Evolutionary conservation across 129 eudicot genomes (phyloP).

Genomic region (Centella asiatica): DNA sequence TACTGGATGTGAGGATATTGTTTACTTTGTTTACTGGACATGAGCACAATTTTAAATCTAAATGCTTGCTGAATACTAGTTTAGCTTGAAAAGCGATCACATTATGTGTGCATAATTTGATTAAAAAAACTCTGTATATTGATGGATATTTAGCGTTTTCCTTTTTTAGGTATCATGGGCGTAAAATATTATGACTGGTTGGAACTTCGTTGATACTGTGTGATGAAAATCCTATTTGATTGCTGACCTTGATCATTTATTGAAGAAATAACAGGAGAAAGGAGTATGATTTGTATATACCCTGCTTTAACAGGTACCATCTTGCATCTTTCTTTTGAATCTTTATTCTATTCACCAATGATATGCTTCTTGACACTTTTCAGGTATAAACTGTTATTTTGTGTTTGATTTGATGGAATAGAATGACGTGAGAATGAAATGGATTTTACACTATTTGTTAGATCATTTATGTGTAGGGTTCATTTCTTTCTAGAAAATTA

Average conservation of each 20-base stretch:
- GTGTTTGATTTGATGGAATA: too few relatives aligned
- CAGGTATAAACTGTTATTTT: neutral
- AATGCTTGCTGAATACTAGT: too few relatives aligned
- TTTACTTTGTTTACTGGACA: too few relatives aligned
- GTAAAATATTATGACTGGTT: neutral
- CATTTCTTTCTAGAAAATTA: too few relatives aligned
- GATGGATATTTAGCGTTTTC: neutral
- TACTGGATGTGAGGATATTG: too few relatives aligned
- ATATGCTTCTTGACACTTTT: constrained; percentile 5
- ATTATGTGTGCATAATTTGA: too few relatives aligned
- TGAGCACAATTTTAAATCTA: too few relatives aligned
- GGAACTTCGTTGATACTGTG: neutral
- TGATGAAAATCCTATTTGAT: neutral
- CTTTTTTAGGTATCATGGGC: constrained; percentile 4
- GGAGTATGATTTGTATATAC: constrained; percentile 2
- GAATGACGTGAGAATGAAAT: too few relatives aligned
- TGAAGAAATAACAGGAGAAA: neutral
- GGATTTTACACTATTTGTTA: too few relatives aligned
- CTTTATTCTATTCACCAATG: neutral
- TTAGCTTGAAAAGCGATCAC: too few relatives aligned
- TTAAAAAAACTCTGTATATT: too few relatives aligned
- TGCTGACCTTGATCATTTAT: constrained; percentile 7
- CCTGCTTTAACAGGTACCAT: neutral
- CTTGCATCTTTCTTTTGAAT: neutral
- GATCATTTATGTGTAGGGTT: too few relatives aligned